phyloP scores from a whole-genome alignment of 176 grass and related monocot species.

The Poa annua region DNA sequence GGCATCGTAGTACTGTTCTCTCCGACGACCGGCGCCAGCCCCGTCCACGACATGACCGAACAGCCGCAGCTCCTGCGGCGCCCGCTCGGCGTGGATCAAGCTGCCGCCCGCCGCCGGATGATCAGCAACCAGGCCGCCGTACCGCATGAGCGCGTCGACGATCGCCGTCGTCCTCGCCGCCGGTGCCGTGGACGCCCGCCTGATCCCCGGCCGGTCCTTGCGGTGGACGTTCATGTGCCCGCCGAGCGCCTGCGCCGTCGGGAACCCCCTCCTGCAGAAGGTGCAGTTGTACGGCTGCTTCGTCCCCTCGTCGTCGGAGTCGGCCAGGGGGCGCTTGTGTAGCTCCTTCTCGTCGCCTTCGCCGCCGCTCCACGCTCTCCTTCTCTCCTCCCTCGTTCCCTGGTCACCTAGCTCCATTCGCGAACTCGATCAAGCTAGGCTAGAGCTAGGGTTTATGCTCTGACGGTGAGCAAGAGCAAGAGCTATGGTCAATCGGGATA shows the following conservation, averaged over 20 bases:
- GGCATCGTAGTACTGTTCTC: background rate
- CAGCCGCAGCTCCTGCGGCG: conserved; percentile 59
- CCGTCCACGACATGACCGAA: conserved; percentile 39
- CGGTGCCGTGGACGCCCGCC: background rate
- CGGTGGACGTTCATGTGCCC: conserved; percentile 95
- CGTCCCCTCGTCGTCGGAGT: conserved; percentile 4
- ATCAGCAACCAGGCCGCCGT: background rate
- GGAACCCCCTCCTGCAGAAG: conserved; percentile 87
- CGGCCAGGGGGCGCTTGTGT: background rate
- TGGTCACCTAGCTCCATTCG: conserved; percentile 38
- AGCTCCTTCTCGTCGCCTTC: background rate
- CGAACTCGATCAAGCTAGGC: background rate
- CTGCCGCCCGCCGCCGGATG: background rate
- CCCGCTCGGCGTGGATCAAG: background rate
- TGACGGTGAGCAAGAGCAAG: background rate
- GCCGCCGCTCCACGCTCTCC: background rate
- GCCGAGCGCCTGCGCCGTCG: conserved; percentile 80
- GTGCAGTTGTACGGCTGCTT: conserved; percentile 76
- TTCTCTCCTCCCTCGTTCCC: conserved; percentile 15
- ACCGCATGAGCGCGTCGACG: background rate
- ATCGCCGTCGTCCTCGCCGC: conserved; percentile 7
- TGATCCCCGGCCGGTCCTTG: conserved; percentile 43
- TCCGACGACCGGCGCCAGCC: background rate
- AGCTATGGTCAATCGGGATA: background rate
- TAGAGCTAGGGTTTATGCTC: conserved; percentile 31